Base-by-base conservation (phyloP, 306 rosid genomes). In the Prunus davidiana region DNA sequence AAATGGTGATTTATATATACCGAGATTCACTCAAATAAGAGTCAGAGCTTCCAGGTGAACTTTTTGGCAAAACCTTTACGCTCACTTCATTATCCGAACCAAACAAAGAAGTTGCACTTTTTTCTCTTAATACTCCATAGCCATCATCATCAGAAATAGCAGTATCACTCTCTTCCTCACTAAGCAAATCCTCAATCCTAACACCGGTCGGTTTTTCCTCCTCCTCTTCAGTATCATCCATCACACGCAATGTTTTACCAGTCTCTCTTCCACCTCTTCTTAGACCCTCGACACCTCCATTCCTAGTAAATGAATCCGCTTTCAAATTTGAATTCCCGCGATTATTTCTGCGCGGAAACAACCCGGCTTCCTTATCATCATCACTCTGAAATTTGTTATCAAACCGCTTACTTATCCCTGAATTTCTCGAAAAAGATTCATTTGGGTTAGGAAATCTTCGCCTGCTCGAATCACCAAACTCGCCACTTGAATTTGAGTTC, bases 1-100 rank as follows among this genome's bases (percentile, higher is more conserved):
- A 43, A 41, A 56, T 2, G 25, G 20, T 14, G 41, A 43, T 20
- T 18, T 3, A 6, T 47, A 15, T 45, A 63, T 69, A 95, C 99
- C 92, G 87, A 18, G 96, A 75, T 12, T 92, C 92, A 76, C 97
- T 95, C 71, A 95, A 86, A 77, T 92, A 92, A 62, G 92, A 90
- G 22, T 74, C 93, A 55, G 93, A 79, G 77, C 85, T 76, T 22
- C 78, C 79, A 12, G 91, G 5, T 28, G 88, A 86, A 70, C 76
- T 75, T 52, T 60, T 84, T 3, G 87, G 75, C 25, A 62, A 2
- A 58, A 32, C 80, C 72, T 54, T 85, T 45, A 8, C 62, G 25
- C 73, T 80, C 60, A 49, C 72, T 38, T 78, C 87, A 20, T 79
- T 81, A 11, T 72, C 82, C 30, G 52, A 66, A 67, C 81, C 88